These are phyloP conservation scores for Arctium minus DNA, from an alignment of 129 eudicot species.

Conservation along the genomic window DNA sequence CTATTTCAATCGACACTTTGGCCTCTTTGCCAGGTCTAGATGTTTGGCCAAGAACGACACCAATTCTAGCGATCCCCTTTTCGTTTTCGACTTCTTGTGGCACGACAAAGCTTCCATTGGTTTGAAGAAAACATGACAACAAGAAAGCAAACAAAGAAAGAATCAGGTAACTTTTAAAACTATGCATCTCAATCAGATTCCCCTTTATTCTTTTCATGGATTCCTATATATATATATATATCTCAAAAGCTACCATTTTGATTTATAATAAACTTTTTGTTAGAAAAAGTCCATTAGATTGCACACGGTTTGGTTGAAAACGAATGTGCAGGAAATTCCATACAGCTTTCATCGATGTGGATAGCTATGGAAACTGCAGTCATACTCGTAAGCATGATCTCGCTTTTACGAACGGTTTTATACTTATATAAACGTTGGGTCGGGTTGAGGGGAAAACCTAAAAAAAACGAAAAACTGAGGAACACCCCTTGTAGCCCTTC, in stretches of 20 bases:
- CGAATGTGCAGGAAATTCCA: constrained; percentile 19
- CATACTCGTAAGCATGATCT: constrained; percentile 7
- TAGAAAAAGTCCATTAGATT: constrained; percentile 10
- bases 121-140: constrained; percentile 5
- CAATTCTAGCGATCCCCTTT: constrained; percentile 11
- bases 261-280: background rate
- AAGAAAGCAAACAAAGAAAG: constrained; percentile 14
- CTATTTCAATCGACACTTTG: constrained; percentile 51
- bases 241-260: background rate
- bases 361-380: background rate
- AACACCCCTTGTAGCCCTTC: too few species aligned
- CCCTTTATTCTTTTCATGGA: constrained; percentile 4
- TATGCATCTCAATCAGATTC: constrained; percentile 21
- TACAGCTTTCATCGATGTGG: constrained; percentile 6
- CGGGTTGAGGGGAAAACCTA: too few species aligned
- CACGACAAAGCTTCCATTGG: constrained; percentile 1
- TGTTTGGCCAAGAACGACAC: constrained; percentile 39
- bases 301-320: constrained; percentile 28
- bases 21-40: constrained; percentile 49
- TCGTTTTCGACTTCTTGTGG: constrained; percentile 4
- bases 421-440: background rate
- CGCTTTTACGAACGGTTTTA: background rate
- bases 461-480: too few species aligned
- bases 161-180: background rate
- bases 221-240: background rate